Conservation (phyloP, 257 asterid species). For the Solanum piurae region DNA sequence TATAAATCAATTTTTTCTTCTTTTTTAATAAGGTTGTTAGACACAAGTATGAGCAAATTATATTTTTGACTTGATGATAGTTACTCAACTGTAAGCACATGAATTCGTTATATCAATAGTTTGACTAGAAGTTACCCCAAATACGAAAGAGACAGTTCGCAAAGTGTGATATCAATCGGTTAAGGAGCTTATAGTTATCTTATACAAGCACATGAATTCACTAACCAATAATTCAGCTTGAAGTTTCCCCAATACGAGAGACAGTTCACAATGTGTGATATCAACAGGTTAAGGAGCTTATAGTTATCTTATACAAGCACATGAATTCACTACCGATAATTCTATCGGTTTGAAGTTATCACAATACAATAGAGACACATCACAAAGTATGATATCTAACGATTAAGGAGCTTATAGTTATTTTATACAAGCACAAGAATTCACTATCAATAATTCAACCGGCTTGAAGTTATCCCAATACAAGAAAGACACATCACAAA, state of each 20-base stretch:
- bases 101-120: not conserved
- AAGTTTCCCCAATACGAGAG: not conserved
- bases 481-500: not conserved
- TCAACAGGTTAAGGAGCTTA: not conserved
- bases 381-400: not conserved
- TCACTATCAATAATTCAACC: not conserved
- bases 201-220: not conserved
- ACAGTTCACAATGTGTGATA: not conserved
- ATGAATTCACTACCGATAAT: not conserved
- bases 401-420: not conserved
- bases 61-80: too few relatives aligned
- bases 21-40: not conserved
- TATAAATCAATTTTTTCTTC: not conserved
- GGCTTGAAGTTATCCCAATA: not conserved
- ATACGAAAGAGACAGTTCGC: not conserved
- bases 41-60: not conserved
- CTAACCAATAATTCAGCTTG: not conserved
- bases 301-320: not conserved
- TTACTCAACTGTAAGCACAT: not conserved
- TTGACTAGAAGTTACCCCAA: not conserved
- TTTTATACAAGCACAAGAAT: not conserved
- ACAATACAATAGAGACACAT: not conserved
- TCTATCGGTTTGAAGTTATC: not conserved
- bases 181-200: not conserved
- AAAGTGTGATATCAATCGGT: not conserved